These are phyloP conservation scores for Candida adriatica DNA, from an alignment of 805 yeast genomes.

Conservation along the genomic window DNA sequence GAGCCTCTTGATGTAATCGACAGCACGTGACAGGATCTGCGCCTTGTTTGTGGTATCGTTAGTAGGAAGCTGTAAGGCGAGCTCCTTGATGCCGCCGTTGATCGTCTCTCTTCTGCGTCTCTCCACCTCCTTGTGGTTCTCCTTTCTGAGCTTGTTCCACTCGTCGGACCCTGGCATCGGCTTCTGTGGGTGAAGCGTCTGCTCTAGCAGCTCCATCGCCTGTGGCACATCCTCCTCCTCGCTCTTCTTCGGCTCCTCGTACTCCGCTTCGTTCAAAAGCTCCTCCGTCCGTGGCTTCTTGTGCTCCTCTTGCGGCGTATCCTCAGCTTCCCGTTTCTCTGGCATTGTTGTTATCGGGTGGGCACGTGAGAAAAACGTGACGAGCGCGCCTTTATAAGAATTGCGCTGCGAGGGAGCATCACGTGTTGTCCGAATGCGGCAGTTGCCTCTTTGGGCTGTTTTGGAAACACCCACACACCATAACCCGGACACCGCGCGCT, in stretches of 20 bases:
- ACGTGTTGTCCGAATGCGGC: too few relatives aligned
- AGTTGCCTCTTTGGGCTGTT: too few relatives aligned
- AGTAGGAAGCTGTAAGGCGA: constrained; percentile 73
- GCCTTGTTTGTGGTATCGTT: constrained; percentile 88
- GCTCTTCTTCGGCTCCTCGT: not conserved
- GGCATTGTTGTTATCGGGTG: constrained; percentile 1
- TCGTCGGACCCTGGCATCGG: constrained; percentile 74
- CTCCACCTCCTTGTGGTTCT: constrained; percentile 94
- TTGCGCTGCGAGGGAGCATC: constrained; percentile 1
- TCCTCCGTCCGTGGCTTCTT: not conserved
- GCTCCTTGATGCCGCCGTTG: constrained; percentile 76
- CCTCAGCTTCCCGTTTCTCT: constrained; percentile 1
- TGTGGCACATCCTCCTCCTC: constrained; percentile 1
- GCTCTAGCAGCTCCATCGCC: constrained; percentile 1
- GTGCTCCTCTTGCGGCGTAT: not conserved
- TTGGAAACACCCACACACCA: too few relatives aligned
- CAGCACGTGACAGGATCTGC: constrained; percentile 80
- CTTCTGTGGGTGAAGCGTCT: constrained; percentile 27
- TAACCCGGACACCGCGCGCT: too few relatives aligned
- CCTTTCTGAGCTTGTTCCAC: constrained; percentile 77
- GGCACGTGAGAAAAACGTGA: constrained; percentile 23
- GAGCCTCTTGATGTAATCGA: constrained; percentile 82
- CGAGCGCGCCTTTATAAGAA: not conserved
- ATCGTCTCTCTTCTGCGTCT: constrained; percentile 86
- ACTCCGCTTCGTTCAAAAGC: not conserved